A percentile compares a stretch with the other conserved stretches of the same genome.
Conservation (phyloP, 345 rosid genomes). For the Brassica cretica region DNA sequence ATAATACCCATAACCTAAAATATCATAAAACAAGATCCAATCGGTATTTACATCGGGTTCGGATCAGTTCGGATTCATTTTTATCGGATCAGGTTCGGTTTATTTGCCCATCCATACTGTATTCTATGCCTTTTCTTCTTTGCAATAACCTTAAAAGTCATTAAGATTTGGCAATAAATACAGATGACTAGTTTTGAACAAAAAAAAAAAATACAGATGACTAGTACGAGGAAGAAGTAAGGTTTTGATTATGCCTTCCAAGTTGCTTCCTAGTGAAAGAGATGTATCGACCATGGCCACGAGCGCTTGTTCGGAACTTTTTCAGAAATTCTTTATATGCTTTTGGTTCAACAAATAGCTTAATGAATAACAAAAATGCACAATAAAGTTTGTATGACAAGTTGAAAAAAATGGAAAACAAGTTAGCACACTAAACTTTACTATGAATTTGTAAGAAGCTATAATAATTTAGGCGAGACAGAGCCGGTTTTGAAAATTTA, state of each 20-base stretch:
- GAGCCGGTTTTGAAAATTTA: not conserved
- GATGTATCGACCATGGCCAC: constrained; percentile 3
- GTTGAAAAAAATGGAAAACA: not conserved
- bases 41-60: no score
- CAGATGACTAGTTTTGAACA: no score
- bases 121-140: not conserved
- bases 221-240: not conserved
- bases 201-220: not conserved
- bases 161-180: not conserved
- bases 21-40: no score
- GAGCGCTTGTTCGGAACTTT: not conserved
- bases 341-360: not conserved
- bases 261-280: constrained; percentile 5
- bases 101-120: no score
- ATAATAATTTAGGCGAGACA: not conserved
- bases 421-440: not conserved
- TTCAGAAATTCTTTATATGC: not conserved
- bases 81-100: no score
- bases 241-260: not conserved
- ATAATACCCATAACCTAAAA: no score
- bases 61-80: no score
- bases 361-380: not conserved
- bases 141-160: not conserved
- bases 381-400: not conserved
- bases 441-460: not conserved